A percentile compares a stretch with the other conserved stretches of the same genome.
Conservation (phyloP, 2,329 filamentous ascomycete genomes). For the Blastomyces emzantsi region DNA sequence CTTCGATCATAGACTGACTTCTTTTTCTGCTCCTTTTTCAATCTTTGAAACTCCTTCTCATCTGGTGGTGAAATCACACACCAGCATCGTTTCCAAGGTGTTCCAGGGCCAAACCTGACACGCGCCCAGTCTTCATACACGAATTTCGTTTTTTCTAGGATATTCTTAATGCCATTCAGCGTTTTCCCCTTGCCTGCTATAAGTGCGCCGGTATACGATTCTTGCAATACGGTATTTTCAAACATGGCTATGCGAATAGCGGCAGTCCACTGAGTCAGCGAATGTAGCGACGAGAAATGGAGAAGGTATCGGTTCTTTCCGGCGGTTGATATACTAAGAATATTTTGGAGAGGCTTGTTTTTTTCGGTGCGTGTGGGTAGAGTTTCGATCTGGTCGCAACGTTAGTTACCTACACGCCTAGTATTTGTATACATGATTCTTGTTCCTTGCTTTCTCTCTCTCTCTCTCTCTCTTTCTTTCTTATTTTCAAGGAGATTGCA, state of each 20-base stretch:
- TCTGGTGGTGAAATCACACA: conserved; percentile 88
- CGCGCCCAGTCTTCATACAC: conserved; percentile 87
- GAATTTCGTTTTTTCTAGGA: conserved; percentile 72
- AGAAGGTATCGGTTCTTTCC: conserved; percentile 91
- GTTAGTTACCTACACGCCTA: not conserved
- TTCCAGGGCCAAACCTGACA: conserved; percentile 89
- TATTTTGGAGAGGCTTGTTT: conserved; percentile 80
- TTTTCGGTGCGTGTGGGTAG: conserved; percentile 72
- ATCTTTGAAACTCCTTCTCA: conserved; percentile 80
- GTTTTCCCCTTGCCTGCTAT: conserved; percentile 88
- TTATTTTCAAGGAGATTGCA: not conserved
- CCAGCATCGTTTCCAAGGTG: conserved; percentile 94
- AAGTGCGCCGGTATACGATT: conserved; percentile 91
- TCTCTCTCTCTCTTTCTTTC: not conserved
- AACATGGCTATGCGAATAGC: conserved; percentile 90
- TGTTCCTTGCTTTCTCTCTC: not conserved
- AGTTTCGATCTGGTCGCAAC: conserved; percentile 62
- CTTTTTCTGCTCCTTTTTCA: conserved; percentile 74
- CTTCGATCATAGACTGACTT: conserved; percentile 73
- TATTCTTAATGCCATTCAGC: conserved; percentile 80
- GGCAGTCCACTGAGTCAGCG: conserved; percentile 90
- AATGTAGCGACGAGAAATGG: conserved; percentile 92
- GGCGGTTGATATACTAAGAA: conserved; percentile 90
- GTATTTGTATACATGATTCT: not conserved
- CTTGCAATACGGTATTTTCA: conserved; percentile 85